Conservation (phyloP, 2,329 filamentous ascomycete species). For the Teratosphaeria epicoccoides region DNA sequence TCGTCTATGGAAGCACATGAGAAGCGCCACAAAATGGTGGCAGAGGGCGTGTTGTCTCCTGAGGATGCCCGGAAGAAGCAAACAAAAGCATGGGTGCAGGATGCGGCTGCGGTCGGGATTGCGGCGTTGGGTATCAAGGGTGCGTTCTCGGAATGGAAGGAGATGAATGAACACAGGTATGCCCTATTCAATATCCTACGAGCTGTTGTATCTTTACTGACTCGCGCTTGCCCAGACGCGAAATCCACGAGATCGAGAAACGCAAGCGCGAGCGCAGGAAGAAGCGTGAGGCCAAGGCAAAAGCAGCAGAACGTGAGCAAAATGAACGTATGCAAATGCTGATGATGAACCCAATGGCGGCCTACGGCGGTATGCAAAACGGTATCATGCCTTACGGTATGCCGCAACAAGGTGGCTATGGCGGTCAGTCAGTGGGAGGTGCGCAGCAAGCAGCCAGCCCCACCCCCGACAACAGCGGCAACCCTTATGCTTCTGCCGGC, state of each 20-base stretch:
- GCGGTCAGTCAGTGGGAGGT: conserved; percentile 1
- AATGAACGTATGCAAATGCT: conserved; percentile 28
- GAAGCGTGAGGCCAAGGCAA: conserved; percentile 31
- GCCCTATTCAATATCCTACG: conserved; percentile 19
- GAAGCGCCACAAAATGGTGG: conserved; percentile 48
- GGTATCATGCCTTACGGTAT: background rate
- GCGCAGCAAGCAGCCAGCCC: conserved; percentile 1
- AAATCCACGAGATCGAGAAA: conserved; percentile 43
- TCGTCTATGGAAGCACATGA: conserved; percentile 54
- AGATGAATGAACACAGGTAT: conserved; percentile 52
- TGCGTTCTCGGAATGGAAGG: conserved; percentile 56
- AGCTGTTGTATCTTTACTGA: background rate
- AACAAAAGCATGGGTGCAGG: conserved; percentile 52
- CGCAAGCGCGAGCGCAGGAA: conserved; percentile 32
- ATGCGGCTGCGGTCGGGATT: conserved; percentile 56
- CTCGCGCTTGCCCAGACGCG: conserved; percentile 20
- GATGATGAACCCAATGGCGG: conserved; percentile 22
- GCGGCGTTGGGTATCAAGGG: conserved; percentile 58
- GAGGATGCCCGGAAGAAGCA: conserved; percentile 54
- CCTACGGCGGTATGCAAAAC: conserved; percentile 10
- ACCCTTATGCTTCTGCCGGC: conserved; percentile 21
- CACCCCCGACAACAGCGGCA: conserved; percentile 21
- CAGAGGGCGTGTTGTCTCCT: conserved; percentile 51
- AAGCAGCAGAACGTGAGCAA: conserved; percentile 34
- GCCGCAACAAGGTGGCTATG: background rate